Base-by-base conservation (phyloP, 108 stramenopile genomes). In the Pinguiococcus pyrenoidosus region DNA sequence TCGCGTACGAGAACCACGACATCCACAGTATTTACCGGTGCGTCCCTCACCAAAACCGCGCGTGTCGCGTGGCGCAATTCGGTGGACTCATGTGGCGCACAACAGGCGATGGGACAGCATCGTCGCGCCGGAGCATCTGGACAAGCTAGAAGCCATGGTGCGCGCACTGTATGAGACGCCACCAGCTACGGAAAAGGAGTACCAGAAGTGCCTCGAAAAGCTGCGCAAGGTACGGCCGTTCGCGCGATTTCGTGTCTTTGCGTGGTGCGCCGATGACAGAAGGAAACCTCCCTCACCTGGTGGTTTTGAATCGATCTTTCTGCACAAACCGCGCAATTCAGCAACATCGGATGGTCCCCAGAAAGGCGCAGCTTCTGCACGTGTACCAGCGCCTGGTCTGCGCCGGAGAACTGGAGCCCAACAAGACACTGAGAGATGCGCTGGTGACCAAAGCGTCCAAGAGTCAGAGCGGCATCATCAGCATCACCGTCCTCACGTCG, bases 321-420 rank as follows among this genome's bases (percentile, higher is more conserved):
- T n/a, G n/a, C n/a, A n/a, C n/a, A n/a, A n/a, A n/a, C n/a, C n/a
- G n/a, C n/a, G n/a, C n/a, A n/a, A n/a, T n/a, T 1, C 12, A 43
- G 2, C 17, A 52, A 7, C 8, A 23, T 7, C 24, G 29, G 32
- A 12, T 26, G 4, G 38, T 7, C 6, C 27, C 33, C 21, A 39
- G 51, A 26, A 52, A 52, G 51, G 41, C 40, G n/a, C 25, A 43
- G 39, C 29, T 52, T 10, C 16, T 52, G 26, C 51, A 43, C 28
- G 40, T 29, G 2, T 52, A 52, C 41, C 51, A 29, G 12, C 2
- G 37, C 6, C 18, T 52, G 5, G 25, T 52, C 18, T 4, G 12
- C 9, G 39, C 14, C 12, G 28, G 28, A 3, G 7, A 20, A 6
- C 23, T 52, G 26, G 14, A 25, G 14, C 36, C 37, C 18, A 39